Evolutionary conservation across 345 rosid genomes (phyloP), one percentile per base, ranked within the genome.

Genomic region (Populus ilicifolia): DNA sequence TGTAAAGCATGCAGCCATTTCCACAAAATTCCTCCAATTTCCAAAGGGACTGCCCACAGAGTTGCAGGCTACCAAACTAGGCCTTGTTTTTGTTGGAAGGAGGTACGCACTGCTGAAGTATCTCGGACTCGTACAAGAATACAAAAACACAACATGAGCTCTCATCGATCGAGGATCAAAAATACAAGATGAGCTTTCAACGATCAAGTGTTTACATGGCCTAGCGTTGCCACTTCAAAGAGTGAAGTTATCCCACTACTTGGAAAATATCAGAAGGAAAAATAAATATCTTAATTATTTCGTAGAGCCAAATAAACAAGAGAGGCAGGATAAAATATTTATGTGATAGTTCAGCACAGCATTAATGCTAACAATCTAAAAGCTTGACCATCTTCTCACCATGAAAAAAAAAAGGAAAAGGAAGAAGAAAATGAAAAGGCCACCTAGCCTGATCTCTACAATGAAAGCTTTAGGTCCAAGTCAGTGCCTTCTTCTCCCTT

Each of bases 401-500:
- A 21, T 38, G 50, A 17, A 68, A 65, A 38, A 38, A 8, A 67
- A 0, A 18, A 67, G 23, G 18, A 12, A 17, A 21, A 9, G 11
- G 4, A 33, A n/a, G 2, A 6, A n/a, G 20, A 17, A 8, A 2
- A 9, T 1, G 23, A 0, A 21, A 21, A 6, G 59, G 59, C n/a
- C 59, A 13, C 25, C 61, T 0, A 54, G 25, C 61, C 12, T 41
- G 2, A 8, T 41, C 61, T 59, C 74, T 86, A 90, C 74, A 89
- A 80, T 77, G 89, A 90, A 75, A 90, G 92, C 33, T 84, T 88
- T 2, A 88, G 84, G 79, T 89, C 87, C 56, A 89, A 73, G 23
- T 41, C 79, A 35, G 67, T 77, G 67, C 72, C 69, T 14, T 68
- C 84, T 71, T 59, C 71, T 29, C 75, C 64, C 69, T 44, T 75